Percentiles rank a stretch among this genome's conserved stretches.
Conservation (phyloP, 768 basidiomycete genomes). For the Clitopilus hobsonii region DNA sequence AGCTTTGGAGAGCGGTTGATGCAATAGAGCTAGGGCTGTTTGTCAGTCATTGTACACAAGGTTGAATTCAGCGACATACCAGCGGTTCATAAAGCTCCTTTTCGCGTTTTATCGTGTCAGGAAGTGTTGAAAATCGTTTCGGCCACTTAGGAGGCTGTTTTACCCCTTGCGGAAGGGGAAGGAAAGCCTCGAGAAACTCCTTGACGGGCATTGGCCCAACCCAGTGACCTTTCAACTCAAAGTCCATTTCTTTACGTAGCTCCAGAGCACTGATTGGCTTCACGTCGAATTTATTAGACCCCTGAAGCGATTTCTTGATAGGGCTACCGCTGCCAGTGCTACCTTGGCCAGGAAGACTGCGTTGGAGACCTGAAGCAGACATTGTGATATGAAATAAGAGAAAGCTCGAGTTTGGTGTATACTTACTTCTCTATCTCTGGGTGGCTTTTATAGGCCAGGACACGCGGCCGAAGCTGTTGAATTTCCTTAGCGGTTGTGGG, state of each 20-base stretch:
- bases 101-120: background rate
- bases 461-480: too few relatives aligned
- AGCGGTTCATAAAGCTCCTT: slow-evolving; percentile 6
- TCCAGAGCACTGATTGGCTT: slow-evolving; percentile 12
- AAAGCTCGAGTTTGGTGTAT: too few relatives aligned
- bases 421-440: too few relatives aligned
- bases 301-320: too few relatives aligned
- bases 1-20: slow-evolving; percentile 1
- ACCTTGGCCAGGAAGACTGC: too few relatives aligned
- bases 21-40: background rate
- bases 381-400: too few relatives aligned
- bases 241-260: background rate
- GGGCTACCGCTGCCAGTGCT: too few relatives aligned
- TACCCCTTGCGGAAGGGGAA: background rate
- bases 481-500: too few relatives aligned
- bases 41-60: background rate
- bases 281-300: too few relatives aligned
- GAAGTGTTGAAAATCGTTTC: background rate
- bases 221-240: slow-evolving; percentile 4
- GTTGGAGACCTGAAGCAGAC: too few relatives aligned
- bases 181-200: slow-evolving; percentile 5
- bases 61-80: slow-evolving; percentile 2
- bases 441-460: too few relatives aligned
- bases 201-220: slow-evolving; percentile 8
- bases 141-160: background rate